These are phyloP conservation scores for Penicillium polonicum DNA, from an alignment of 2,329 filamentous ascomycete genomes.

Conservation along the genomic window DNA sequence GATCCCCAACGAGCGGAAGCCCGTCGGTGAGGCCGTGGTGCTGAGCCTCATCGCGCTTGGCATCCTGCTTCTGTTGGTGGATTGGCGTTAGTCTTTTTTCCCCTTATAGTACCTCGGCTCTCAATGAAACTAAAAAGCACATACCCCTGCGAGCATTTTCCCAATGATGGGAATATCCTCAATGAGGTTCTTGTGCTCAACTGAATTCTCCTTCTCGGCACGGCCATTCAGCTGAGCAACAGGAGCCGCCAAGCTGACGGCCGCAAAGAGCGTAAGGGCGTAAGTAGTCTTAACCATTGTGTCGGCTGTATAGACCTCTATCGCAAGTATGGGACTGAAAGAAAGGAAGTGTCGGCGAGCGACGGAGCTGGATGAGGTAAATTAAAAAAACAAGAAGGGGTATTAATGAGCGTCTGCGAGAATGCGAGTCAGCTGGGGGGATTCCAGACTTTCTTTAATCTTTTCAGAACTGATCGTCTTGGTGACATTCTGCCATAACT, in stretches of 20 bases:
- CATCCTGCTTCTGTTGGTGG: not conserved
- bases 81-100: not conserved
- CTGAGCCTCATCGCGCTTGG: not conserved
- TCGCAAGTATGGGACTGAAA: not conserved
- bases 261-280: conserved; percentile 24
- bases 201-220: not conserved
- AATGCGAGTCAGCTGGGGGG: conserved; percentile 15
- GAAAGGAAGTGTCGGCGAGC: conserved; percentile 21
- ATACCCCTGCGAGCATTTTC: conserved; percentile 9
- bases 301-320: not conserved
- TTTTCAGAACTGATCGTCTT: conserved; percentile 16
- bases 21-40: conserved; percentile 10
- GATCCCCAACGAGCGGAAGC: conserved; percentile 1
- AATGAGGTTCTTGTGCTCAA: conserved; percentile 11
- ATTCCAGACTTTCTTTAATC: conserved; percentile 1
- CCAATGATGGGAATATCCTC: conserved; percentile 9
- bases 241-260: conserved; percentile 24
- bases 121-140: not conserved
- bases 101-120: accelerated
- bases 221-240: conserved; percentile 13
- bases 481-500: conserved; percentile 20
- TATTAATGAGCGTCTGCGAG: conserved; percentile 14
- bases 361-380: conserved; percentile 9
- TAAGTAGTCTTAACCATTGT: conserved; percentile 28
- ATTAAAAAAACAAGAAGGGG: conserved; percentile 1